Percentiles rank a stretch among this genome's conserved stretches.
These are phyloP conservation scores for Hypsizygus ulmarius DNA, from an alignment of 1,284 basidiomycete species.

Conservation along the genomic window DNA sequence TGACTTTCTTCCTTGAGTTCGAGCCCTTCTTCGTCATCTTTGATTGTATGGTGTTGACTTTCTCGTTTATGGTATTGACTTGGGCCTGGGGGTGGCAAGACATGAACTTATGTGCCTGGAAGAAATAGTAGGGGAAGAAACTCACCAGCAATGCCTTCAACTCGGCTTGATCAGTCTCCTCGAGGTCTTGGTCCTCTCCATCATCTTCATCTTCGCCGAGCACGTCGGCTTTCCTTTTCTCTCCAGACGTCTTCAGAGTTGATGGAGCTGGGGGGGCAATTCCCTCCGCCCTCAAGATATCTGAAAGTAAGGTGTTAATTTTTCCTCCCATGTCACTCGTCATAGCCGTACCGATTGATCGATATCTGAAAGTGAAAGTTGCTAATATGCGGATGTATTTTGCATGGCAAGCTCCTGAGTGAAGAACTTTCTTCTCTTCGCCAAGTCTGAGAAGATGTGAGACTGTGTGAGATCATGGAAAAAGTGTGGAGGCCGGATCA, in stretches of 20 bases:
- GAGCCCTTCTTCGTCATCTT: slow-evolving; percentile 6
- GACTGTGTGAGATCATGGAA: too few species aligned
- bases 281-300: background rate
- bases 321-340: too few species aligned
- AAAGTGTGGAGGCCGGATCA: too few species aligned
- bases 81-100: too few species aligned
- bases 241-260: too few species aligned
- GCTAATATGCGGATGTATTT: background rate
- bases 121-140: background rate
- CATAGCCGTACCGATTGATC: slow-evolving; percentile 3
- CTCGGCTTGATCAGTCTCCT: background rate
- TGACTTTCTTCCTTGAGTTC: slow-evolving; percentile 4
- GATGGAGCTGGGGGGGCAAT: too few species aligned
- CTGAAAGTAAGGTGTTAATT: background rate
- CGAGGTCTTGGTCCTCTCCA: background rate
- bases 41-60: background rate
- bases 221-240: slow-evolving; percentile 1
- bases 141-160: slow-evolving; percentile 7
- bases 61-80: background rate
- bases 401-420: too few species aligned
- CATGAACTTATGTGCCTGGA: too few species aligned
- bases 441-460: background rate
- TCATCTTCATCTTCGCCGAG: background rate
- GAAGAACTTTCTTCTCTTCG: background rate
- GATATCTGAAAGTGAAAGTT: background rate